These are phyloP conservation scores for Dactylellina haptotyla DNA, from an alignment of 2,329 filamentous ascomycete genomes.

Conservation along the genomic window DNA sequence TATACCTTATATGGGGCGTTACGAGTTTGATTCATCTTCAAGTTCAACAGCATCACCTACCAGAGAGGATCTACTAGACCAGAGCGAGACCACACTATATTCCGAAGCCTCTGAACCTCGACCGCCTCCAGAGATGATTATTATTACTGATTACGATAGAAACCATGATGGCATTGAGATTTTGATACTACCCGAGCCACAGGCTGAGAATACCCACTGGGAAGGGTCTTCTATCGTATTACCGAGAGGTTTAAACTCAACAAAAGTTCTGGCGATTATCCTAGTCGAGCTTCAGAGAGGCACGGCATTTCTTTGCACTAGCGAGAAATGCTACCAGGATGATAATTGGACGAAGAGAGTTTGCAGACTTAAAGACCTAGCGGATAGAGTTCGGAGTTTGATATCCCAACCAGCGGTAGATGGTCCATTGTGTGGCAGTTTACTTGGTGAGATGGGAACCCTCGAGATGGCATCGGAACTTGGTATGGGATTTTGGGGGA, in stretches of 20 bases:
- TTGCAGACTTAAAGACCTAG: neutral
- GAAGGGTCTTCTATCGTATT: constrained; percentile 9
- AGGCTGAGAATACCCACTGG: neutral
- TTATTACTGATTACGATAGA: constrained; percentile 33
- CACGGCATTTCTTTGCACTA: neutral
- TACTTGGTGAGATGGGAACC: neutral
- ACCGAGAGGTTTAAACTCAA: neutral
- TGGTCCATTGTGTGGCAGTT: neutral
- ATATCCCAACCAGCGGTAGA: neutral
- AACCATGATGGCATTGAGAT: constrained; percentile 32
- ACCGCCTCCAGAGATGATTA: neutral
- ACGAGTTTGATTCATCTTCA: constrained; percentile 26
- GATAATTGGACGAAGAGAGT: constrained; percentile 8
- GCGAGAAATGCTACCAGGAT: neutral
- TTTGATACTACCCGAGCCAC: constrained; percentile 34
- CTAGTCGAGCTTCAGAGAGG: constrained; percentile 9
- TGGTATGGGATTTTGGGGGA: constrained; percentile 7
- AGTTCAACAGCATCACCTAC: neutral
- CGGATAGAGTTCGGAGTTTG: neutral
- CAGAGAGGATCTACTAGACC: neutral
- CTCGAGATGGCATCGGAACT: constrained; percentile 2
- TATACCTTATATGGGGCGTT: constrained; percentile 4
- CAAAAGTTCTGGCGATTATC: constrained; percentile 19
- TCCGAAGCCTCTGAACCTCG: neutral
- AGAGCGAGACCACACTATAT: neutral